These are phyloP conservation scores for Wickerhamiella siamensis DNA, from an alignment of 805 yeast genomes.

Conservation along the genomic window DNA sequence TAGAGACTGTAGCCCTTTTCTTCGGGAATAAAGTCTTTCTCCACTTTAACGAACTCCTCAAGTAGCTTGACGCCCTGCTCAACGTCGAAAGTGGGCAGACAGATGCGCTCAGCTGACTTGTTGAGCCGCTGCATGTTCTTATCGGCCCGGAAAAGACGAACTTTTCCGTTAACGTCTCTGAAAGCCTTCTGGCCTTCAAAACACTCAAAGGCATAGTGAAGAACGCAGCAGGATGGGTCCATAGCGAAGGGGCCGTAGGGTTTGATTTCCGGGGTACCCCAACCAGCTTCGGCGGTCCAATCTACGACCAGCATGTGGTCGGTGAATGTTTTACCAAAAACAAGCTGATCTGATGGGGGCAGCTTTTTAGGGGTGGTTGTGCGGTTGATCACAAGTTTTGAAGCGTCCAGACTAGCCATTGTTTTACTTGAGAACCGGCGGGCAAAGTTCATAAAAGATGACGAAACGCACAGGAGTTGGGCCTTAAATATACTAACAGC, in stretches of 20 bases:
- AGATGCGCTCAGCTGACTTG: constrained; percentile 74
- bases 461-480: background rate
- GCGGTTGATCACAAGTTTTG: constrained; percentile 36
- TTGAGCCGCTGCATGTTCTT: constrained; percentile 88
- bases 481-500: too few species aligned
- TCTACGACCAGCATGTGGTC: constrained; percentile 78
- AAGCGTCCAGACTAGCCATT: constrained; percentile 37
- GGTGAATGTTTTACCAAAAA: constrained; percentile 65
- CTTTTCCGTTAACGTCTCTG: constrained; percentile 38
- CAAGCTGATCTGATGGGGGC: constrained; percentile 46
- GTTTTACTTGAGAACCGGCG: constrained; percentile 1
- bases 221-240: constrained; percentile 82
- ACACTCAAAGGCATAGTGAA: constrained; percentile 89
- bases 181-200: constrained; percentile 96
- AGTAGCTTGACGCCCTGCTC: constrained; percentile 64
- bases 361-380: constrained; percentile 38
- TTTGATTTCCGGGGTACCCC: constrained; percentile 78
- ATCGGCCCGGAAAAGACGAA: constrained; percentile 82
- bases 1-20: constrained; percentile 84
- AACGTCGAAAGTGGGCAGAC: constrained; percentile 72
- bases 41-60: constrained; percentile 60
- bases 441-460: background rate
- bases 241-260: constrained; percentile 66
- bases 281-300: constrained; percentile 66
- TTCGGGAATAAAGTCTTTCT: constrained; percentile 64